Evolutionary conservation across 306 rosid species (phyloP), one percentile per base, ranked within the genome.

Genomic region (Quillaja saponaria): DNA sequence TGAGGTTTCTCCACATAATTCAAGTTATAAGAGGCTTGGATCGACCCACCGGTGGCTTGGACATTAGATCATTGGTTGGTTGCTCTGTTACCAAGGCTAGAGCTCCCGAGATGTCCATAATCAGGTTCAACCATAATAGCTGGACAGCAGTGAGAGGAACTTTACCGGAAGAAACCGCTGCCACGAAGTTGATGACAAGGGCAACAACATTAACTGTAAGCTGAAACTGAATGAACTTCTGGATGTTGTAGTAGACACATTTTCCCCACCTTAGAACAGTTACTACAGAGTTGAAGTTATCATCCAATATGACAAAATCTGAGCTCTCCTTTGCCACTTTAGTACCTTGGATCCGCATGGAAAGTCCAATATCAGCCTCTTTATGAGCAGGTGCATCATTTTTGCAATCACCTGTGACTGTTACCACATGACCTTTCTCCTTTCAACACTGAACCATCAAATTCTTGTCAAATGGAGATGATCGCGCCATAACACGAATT

Each of bases 391-490:
- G 49, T 5, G 49, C 49, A 44, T 44, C 49, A 44, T 44, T 44
- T 9, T 5, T 44, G 3, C 49, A 5, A 13, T 44, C 49, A 6
- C 49, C 49, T 3, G 49, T 44, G 10, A 44, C 49, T 8, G 49
- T 12, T 3, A 44, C 49, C 3, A 44, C 49, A 8, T 44, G 37
- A 7, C 64, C 64, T 13, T 19, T 38, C 19, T 17, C 10, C 19
- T 58, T 58, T 21, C 38, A 12, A 6, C 35, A 41, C 8, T 58
- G 49, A 1, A 58, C 64, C 37, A 58, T 18, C 50, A 41, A 12
- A 19, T 7, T 34, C 16, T 58, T 58, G 64, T 58, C 64, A 21
- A 20, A n/a, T 12, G 64, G 64, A 6, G 50, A 58, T 18, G 64
- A 58, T 20, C 64, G 38, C 3, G 50, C 64, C 64, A 58, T 58